Evolutionary conservation across 2,329 filamentous ascomycete genomes (phyloP).

Genomic region (Onygena corvina): DNA sequence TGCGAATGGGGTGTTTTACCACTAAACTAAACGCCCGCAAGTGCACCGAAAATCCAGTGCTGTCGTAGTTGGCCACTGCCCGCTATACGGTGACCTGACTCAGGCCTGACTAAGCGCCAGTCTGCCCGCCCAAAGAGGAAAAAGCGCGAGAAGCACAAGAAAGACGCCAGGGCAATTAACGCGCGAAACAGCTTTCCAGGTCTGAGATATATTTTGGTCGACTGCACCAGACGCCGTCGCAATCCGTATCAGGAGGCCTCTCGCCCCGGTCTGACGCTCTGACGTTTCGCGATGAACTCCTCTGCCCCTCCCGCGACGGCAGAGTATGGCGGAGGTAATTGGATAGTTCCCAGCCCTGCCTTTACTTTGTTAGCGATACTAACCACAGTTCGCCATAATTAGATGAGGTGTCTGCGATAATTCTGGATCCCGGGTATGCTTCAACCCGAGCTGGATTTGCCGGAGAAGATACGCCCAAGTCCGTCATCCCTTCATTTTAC

Average conservation of each 20-base stretch:
- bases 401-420: constrained; percentile 96
- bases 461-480: constrained; percentile 93
- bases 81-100: too few species aligned
- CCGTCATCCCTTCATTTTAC: constrained; percentile 82
- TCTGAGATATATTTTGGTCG: too few species aligned
- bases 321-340: constrained; percentile 41
- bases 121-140: too few species aligned
- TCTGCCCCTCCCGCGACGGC: constrained; percentile 36
- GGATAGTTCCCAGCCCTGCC: constrained; percentile 13
- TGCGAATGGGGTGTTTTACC: constrained; percentile 7
- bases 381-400: constrained; percentile 7
- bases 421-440: constrained; percentile 89
- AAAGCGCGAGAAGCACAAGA: too few species aligned
- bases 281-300: constrained; percentile 27
- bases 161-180: too few species aligned
- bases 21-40: constrained; percentile 7
- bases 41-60: too few species aligned
- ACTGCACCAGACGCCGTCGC: too few species aligned
- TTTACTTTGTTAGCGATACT: neutral
- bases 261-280: too few species aligned
- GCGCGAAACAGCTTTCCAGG: neutral
- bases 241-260: neutral
- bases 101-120: too few species aligned
- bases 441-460: constrained; percentile 89
- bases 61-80: too few species aligned